phyloP scores from a whole-genome alignment of 2,329 filamentous ascomycete genomes.

The Aureobasidium sp. region DNA sequence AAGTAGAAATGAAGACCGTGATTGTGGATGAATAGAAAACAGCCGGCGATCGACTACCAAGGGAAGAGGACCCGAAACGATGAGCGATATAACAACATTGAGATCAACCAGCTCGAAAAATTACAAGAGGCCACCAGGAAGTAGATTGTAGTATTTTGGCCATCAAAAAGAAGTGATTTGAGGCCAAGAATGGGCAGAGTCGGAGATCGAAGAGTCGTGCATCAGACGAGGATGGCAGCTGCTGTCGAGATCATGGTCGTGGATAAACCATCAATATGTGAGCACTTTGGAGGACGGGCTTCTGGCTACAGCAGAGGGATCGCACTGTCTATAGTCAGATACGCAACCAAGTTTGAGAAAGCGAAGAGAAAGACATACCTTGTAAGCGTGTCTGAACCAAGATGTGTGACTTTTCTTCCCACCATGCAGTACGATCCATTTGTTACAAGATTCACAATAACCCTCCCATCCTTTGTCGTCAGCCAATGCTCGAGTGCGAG shows the following conservation, averaged over 20 bases:
- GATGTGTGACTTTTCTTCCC: slow-evolving; percentile 10
- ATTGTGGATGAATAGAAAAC: background rate
- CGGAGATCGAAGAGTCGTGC: background rate
- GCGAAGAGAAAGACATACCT: background rate
- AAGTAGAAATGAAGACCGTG: background rate
- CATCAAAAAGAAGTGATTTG: too few relatives aligned
- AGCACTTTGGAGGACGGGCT: background rate
- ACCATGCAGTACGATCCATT: slow-evolving; percentile 8
- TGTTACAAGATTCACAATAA: slow-evolving; percentile 1
- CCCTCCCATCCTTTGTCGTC: slow-evolving; percentile 12
- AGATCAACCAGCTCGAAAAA: slow-evolving; percentile 1
- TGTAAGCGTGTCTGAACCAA: slow-evolving; percentile 15
- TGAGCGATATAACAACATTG: slow-evolving; percentile 4
- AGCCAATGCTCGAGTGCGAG: background rate
- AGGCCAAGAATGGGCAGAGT: background rate
- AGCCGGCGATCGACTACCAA: background rate
- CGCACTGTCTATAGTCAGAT: background rate
- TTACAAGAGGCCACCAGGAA: background rate
- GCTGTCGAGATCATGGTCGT: background rate
- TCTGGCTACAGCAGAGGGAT: background rate
- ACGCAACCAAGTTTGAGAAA: background rate
- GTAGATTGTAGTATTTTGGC: background rate
- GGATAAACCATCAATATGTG: background rate
- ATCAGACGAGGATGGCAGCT: background rate
- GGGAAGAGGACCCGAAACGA: background rate